Percentiles rank a stretch among this genome's conserved stretches.
Evolutionary conservation across 2,329 filamentous ascomycete species (phyloP).

Genomic region (Trichoderma afroharzianum): DNA sequence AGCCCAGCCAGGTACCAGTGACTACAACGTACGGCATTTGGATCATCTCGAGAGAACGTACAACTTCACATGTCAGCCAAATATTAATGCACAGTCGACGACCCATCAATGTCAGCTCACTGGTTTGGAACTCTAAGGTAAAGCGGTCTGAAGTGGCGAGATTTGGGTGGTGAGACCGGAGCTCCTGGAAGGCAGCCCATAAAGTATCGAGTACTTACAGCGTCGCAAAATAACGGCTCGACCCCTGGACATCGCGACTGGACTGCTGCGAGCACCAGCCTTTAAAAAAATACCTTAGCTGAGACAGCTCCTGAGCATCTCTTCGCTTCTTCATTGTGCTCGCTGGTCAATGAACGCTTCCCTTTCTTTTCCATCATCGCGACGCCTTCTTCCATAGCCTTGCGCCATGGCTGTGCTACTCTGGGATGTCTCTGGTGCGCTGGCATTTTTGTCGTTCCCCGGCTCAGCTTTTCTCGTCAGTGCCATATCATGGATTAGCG

Average conservation of each 20-base stretch:
- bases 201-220: background rate
- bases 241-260: constrained; percentile 2
- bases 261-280: background rate
- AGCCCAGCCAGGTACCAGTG: background rate
- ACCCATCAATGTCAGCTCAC: background rate
- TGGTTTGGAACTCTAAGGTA: background rate
- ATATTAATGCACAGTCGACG: background rate
- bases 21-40: background rate
- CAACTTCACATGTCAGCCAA: background rate
- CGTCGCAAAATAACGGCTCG: background rate
- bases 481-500: constrained; percentile 38
- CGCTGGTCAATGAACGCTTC: background rate
- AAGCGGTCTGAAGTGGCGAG: background rate
- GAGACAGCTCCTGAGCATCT: constrained; percentile 8
- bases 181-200: background rate
- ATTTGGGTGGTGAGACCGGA: background rate
- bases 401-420: constrained; percentile 24
- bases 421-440: constrained; percentile 24
- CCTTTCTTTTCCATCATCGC: background rate
- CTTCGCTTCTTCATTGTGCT: background rate
- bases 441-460: constrained; percentile 27
- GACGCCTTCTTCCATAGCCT: background rate
- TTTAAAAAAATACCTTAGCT: background rate
- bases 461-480: constrained; percentile 33
- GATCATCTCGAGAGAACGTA: background rate